Base-by-base conservation (phyloP, 1,284 basidiomycete species). In the Calocybe gambosa region DNA sequence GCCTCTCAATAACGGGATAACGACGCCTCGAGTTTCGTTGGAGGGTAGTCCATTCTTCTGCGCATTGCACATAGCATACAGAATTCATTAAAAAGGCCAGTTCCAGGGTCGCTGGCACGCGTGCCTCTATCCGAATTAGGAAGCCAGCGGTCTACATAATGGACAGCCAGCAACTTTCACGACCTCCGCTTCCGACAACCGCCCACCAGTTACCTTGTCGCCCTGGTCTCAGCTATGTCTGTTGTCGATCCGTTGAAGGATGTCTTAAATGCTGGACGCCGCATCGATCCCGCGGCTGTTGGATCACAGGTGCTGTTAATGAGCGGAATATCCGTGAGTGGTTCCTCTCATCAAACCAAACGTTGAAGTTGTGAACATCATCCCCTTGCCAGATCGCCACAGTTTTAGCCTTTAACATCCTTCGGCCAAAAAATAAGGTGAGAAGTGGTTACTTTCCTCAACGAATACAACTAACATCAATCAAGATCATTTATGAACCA, bases 341-440 rank as follows among this genome's bases (percentile, higher is more conserved):
- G 19, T 42, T 20, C 15, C 13, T 31, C 19, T 37, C 36, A 36
- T 25, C 5, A 13, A 37, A 13, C 29, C 38, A 29, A 20, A 9
- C 43, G 10, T 16, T 18, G 38, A 18, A 35, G 34, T 42, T 33
- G 28, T 46, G 45, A 35, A 44, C 41, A 45, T 34, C 45, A 42
- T 43, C 40, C 38, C 40, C 35, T 46, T 26, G 50, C 18, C 46
- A 80, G 80, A 57, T 81, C 46, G 76, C 65, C 21, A 85, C 85
- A 1, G 60, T 89, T 20, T 50, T 86, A 25, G 71, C 75, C 25
- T 91, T 90, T 66, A 87, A 85, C 54, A 52, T 90, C 57, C 73
- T 91, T 50, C 75, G 87, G 37, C 88, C 88, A 6, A 77, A 80
- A 53, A 86, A 91, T 66, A 86, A 82, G 67, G 82, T 80, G 55